Conservation (phyloP, 257 asterid genomes). For the Ehretia macrophylla region DNA sequence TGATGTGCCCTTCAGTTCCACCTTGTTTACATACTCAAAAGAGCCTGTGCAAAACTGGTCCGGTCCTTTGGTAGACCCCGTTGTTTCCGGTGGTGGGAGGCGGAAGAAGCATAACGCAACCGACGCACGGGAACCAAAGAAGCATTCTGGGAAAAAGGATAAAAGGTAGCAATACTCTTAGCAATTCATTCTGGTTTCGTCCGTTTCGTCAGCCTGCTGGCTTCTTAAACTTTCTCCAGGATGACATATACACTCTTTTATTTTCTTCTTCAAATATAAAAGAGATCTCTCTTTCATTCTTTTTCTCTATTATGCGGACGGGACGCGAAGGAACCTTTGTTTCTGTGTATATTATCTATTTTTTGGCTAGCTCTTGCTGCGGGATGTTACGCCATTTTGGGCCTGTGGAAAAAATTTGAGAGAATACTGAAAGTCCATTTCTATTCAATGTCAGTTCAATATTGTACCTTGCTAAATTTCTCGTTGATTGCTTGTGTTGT, state of each 20-base stretch:
- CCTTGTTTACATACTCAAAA: slow-evolving; percentile 11
- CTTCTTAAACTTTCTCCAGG: too few species aligned
- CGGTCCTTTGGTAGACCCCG: slow-evolving; percentile 12
- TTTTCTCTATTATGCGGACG: background rate
- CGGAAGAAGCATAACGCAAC: background rate
- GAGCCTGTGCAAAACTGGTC: slow-evolving; percentile 16
- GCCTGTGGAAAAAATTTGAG: too few species aligned
- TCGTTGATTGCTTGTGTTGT: too few species aligned
- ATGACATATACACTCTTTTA: too few species aligned
- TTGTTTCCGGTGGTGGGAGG: slow-evolving; percentile 2
- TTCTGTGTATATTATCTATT: background rate
- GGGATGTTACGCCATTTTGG: too few species aligned
- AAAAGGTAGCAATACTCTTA: background rate
- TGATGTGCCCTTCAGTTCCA: slow-evolving; percentile 14
- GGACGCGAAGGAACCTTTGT: background rate
- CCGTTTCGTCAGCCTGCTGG: too few species aligned
- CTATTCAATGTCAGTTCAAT: too few species aligned
- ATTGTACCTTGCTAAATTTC: too few species aligned
- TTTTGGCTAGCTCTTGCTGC: too few species aligned
- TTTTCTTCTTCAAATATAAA: too few species aligned
- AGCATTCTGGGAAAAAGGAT: background rate
- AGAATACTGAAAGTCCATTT: too few species aligned
- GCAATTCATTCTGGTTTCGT: too few species aligned
- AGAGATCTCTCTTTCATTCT: background rate
- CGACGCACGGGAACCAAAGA: background rate